Percentiles rank a stretch among this genome's conserved stretches.
phyloP scores from a whole-genome alignment of 2,329 filamentous ascomycete genomes.

The Microcyclospora tardicrescens region DNA sequence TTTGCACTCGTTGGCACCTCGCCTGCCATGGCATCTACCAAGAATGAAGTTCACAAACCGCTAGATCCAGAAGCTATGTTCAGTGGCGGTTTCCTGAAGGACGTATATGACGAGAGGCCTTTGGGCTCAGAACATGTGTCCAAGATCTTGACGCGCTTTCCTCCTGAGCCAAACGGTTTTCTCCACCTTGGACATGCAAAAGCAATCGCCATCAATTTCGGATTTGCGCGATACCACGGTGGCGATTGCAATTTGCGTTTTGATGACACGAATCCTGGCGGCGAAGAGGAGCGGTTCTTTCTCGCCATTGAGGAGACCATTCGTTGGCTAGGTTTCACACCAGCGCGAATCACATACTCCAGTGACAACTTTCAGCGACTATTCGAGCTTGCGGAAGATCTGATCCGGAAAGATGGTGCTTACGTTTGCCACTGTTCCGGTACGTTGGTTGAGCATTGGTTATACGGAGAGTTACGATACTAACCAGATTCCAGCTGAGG shows the following conservation, averaged over 20 bases:
- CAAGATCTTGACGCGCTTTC: constrained; percentile 38
- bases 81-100: constrained; percentile 37
- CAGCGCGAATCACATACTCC: constrained; percentile 67
- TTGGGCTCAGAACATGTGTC: too few species aligned
- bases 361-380: constrained; percentile 81
- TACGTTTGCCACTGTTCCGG: constrained; percentile 85
- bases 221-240: constrained; percentile 73
- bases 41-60: too few species aligned
- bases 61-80: too few species aligned
- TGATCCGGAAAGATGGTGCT: constrained; percentile 56
- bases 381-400: constrained; percentile 76
- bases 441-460: too few species aligned
- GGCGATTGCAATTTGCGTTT: constrained; percentile 68
- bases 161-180: constrained; percentile 68
- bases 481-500: too few species aligned
- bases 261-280: constrained; percentile 91
- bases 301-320: constrained; percentile 80
- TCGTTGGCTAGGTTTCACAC: constrained; percentile 73
- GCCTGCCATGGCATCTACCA: too few species aligned
- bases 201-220: constrained; percentile 92
- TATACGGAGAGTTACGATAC: too few species aligned
- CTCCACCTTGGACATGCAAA: constrained; percentile 91
- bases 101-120: constrained; percentile 38
- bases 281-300: constrained; percentile 83
- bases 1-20: too few species aligned